phyloP scores from a whole-genome alignment of 768 basidiomycete species.

The Phylloporus sp. region DNA sequence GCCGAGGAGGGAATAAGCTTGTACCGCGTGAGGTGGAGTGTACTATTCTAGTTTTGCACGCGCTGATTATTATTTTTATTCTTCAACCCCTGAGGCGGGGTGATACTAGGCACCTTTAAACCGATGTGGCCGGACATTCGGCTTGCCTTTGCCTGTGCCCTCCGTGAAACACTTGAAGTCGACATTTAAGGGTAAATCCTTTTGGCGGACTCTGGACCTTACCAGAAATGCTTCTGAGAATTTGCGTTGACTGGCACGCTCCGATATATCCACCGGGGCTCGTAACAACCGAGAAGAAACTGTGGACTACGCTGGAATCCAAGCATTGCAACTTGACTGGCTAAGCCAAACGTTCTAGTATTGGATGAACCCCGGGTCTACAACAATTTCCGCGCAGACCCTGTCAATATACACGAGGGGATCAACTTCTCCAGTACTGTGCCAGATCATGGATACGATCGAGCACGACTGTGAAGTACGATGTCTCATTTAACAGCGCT shows the following conservation, averaged over 20 bases:
- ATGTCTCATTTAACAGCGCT: slow-evolving; percentile 87
- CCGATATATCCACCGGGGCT: neutral
- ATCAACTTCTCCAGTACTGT: slow-evolving; percentile 80
- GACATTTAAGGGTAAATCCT: neutral
- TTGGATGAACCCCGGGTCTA: neutral
- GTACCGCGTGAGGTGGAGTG: neutral
- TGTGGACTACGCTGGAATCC: neutral
- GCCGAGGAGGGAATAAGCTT: neutral
- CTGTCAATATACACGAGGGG: neutral
- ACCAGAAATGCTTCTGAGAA: neutral
- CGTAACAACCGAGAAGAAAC: neutral
- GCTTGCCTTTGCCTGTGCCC: neutral
- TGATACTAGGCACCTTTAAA: neutral
- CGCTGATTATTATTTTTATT: neutral
- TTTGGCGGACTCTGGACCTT: neutral
- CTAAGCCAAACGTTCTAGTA: neutral
- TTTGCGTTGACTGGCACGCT: neutral
- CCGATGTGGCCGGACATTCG: neutral
- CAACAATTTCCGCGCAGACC: neutral
- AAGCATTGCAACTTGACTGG: neutral
- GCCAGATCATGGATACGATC: slow-evolving; percentile 92
- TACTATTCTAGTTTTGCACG: neutral
- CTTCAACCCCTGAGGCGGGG: neutral
- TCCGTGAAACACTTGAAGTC: neutral
- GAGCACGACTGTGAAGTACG: slow-evolving; percentile 87